Evolutionary conservation across 768 basidiomycete genomes (phyloP).

Genomic region (Boletus subparvulus): DNA sequence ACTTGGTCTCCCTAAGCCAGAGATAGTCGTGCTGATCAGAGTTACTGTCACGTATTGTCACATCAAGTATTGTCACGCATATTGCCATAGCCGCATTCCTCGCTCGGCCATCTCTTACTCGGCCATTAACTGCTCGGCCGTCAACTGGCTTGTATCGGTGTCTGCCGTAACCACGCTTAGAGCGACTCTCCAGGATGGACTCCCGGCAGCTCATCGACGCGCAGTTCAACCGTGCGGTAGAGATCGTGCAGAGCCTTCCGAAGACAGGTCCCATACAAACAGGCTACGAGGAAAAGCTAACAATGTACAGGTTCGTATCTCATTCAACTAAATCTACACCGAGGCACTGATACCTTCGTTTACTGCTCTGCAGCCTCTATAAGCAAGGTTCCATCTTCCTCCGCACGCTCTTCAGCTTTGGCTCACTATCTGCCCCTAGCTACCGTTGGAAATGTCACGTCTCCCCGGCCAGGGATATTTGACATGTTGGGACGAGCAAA

Average conservation of each 20-base stretch:
- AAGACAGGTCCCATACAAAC: constrained; percentile 96
- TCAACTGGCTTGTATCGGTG: background rate
- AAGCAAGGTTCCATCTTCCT: constrained; percentile 71
- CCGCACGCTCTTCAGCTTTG: background rate
- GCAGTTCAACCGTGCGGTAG: constrained; percentile 92
- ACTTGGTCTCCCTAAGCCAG: no score
- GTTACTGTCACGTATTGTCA: background rate
- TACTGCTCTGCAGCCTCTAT: constrained; percentile 61
- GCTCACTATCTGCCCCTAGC: constrained; percentile 45
- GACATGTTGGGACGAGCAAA: constrained; percentile 93
- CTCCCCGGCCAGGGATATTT: constrained; percentile 79
- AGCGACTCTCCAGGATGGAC: constrained; percentile 43
- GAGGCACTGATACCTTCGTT: constrained; percentile 8
- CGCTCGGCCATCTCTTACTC: background rate
- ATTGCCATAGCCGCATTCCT: background rate
- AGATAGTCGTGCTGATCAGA: no score
- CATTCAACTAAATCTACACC: background rate
- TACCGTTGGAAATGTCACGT: constrained; percentile 84
- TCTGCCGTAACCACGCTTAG: background rate
- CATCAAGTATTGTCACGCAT: constrained; percentile 14
- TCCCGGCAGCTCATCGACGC: constrained; percentile 68
- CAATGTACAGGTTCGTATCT: constrained; percentile 77
- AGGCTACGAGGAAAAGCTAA: constrained; percentile 90
- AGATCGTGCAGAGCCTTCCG: constrained; percentile 89
- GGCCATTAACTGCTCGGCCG: background rate